phyloP scores from a whole-genome alignment of 495 filamentous ascomycete genomes.

The Xylaria venustula region DNA sequence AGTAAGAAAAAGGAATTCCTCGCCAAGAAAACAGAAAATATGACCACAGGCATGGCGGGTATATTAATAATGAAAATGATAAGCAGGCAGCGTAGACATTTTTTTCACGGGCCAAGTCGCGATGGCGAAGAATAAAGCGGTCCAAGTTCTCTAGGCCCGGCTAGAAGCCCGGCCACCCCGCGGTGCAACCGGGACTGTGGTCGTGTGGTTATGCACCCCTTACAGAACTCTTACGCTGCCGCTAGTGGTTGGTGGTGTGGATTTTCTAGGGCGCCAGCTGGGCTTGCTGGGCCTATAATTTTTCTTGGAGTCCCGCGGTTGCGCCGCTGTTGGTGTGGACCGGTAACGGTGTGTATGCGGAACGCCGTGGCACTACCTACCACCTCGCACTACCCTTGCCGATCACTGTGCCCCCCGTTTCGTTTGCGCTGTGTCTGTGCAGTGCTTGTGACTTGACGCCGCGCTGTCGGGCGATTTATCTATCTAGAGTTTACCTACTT shows the following conservation, averaged over 20 bases:
- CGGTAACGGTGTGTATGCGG: background rate
- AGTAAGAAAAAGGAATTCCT: too few relatives aligned
- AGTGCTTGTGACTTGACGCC: background rate
- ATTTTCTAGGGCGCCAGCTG: too few relatives aligned
- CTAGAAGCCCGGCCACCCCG: background rate
- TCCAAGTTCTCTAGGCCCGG: slow-evolving; percentile 1
- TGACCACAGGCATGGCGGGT: too few relatives aligned
- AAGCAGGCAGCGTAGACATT: too few relatives aligned
- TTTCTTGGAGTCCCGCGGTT: background rate
- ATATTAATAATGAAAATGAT: too few relatives aligned
- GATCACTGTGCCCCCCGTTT: too few relatives aligned
- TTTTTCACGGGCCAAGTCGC: too few relatives aligned
- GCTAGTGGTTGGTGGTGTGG: too few relatives aligned
- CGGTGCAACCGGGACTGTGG: background rate
- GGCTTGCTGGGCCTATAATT: too few relatives aligned
- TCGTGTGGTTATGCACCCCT: background rate
- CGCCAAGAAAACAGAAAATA: too few relatives aligned
- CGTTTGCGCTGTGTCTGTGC: background rate
- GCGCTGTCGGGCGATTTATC: background rate
- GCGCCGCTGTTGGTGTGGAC: background rate
- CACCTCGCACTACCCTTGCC: too few relatives aligned
- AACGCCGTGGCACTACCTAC: background rate
- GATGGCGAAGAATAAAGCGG: background rate
- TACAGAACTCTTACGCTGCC: too few relatives aligned
- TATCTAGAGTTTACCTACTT: background rate